These are phyloP conservation scores for Russula abietina DNA, from an alignment of 768 basidiomycete genomes.

Conservation along the genomic window DNA sequence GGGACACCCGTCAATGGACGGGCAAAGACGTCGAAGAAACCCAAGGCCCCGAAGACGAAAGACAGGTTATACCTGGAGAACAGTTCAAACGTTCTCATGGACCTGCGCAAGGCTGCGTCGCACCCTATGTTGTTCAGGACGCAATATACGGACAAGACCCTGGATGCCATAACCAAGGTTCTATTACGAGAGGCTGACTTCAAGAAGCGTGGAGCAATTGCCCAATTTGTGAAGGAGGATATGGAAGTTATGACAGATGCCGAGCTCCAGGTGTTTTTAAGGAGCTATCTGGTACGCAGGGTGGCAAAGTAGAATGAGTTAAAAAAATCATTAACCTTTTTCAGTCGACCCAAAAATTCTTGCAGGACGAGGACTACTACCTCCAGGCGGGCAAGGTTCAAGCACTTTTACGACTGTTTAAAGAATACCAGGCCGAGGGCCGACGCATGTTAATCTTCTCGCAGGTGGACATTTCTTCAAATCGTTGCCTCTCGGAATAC, in stretches of 20 bases:
- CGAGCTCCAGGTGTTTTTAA: constrained; percentile 83
- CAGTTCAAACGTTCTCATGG: constrained; percentile 93
- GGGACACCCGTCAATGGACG: constrained; percentile 30
- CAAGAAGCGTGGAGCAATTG: constrained; percentile 71
- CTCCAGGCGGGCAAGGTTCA: constrained; percentile 85
- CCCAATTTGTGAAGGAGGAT: constrained; percentile 89
- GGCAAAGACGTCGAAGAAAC: constrained; percentile 42
- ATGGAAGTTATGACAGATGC: constrained; percentile 99
- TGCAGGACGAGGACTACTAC: constrained; percentile 69
- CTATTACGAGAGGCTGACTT: constrained; percentile 91
- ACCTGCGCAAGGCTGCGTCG: constrained; percentile 89
- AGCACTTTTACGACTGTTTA: constrained; percentile 64
- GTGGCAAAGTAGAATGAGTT: not conserved
- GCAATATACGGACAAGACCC: constrained; percentile 67
- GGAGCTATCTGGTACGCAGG: constrained; percentile 69
- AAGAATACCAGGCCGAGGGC: constrained; percentile 55
- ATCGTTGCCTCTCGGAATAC: not conserved
- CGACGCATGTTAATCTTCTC: constrained; percentile 92
- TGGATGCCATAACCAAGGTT: constrained; percentile 71
- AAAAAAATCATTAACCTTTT: not conserved
- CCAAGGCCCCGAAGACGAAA: constrained; percentile 41
- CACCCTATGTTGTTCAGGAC: constrained; percentile 96
- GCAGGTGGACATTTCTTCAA: constrained; percentile 49
- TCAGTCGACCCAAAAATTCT: constrained; percentile 67
- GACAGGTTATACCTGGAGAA: constrained; percentile 72